Evolutionary conservation across 2,329 filamentous ascomycete genomes (phyloP).

Genomic region (Monilinia aucupariae): DNA sequence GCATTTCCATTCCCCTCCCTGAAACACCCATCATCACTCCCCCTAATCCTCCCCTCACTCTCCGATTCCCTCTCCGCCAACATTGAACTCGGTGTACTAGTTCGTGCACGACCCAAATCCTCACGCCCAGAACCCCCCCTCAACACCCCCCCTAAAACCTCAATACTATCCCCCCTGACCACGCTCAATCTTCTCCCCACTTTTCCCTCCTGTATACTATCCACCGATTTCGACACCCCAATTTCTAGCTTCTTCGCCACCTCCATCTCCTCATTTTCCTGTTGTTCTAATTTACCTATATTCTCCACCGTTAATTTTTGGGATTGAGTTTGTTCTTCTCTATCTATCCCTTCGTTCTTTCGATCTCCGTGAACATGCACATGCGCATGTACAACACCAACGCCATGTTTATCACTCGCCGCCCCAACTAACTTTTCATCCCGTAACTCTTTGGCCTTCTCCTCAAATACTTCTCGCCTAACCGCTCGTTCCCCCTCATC

Average conservation of each 20-base stretch:
- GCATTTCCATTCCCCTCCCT: background rate
- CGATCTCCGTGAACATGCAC: background rate
- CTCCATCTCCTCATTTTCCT: slow-evolving; percentile 20
- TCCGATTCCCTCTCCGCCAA: background rate
- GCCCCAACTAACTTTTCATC: slow-evolving; percentile 48
- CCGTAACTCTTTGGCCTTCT: slow-evolving; percentile 48
- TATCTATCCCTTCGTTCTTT: background rate
- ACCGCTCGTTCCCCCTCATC: slow-evolving; percentile 43
- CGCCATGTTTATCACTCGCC: slow-evolving; percentile 18
- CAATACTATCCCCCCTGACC: background rate
- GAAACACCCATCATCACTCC: background rate
- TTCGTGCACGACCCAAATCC: background rate
- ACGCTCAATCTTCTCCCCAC: background rate
- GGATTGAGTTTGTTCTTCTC: slow-evolving; percentile 23
- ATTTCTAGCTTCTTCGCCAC: background rate
- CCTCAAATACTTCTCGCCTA: slow-evolving; percentile 46
- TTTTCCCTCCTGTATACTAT: background rate
- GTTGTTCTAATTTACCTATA: slow-evolving; percentile 42
- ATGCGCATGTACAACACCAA: background rate
- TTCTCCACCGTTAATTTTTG: slow-evolving; percentile 51
- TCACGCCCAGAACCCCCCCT: background rate
- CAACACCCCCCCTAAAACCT: background rate
- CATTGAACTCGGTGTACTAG: background rate
- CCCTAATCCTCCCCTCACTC: background rate
- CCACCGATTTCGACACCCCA: background rate